Base-by-base conservation (phyloP, 768 basidiomycete species). In the Lactarius akahatsu region DNA sequence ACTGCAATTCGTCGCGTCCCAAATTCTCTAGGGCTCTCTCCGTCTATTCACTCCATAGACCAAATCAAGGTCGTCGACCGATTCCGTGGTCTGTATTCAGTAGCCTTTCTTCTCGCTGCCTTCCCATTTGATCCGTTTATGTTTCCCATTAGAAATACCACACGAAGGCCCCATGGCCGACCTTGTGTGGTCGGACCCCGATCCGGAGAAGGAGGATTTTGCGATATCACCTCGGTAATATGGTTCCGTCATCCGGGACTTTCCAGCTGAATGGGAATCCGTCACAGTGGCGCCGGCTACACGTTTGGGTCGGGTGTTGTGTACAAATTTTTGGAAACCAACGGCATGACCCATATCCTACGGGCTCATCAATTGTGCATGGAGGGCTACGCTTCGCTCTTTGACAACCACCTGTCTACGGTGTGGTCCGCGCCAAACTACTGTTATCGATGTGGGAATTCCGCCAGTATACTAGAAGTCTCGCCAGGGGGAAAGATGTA, bases 141-240 rank as follows among this genome's bases (percentile, higher is more conserved):
- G n/a, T 59, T 61, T 58, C 65, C 70, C 50, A 64, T 65, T 73
- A 95, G 97, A 99, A 81, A 98, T 99, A 65, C 97, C 97, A 52
- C 97, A 98, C 72, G 97, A 99, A 77, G 97, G 97, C 4, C 96
- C 97, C 32, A 98, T 99, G 95, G 96, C 96, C 15, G 97, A 99
- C 83, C 85, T 99, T 34, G 97, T 99, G 2, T 99, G 97, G 97
- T 98, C 96, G 55, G 97, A 99, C 83, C 97, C 97, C 41, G 97
- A 99, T 79, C 87, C 94, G 43, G 97, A 99, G 77, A 99, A 98
- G 77, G 97, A 98, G 76, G 97, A 98, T 74, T 99, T 98, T 75
- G 96, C 97, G 34, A 98, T 99, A 78, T 97, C 95, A 66, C 96
- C 96, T 64, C 86, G 96, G 95, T 96, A 69, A 63, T 85, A 40